Conservation (phyloP, 2,329 filamentous ascomycete genomes). For the Colletotrichum sp. region DNA sequence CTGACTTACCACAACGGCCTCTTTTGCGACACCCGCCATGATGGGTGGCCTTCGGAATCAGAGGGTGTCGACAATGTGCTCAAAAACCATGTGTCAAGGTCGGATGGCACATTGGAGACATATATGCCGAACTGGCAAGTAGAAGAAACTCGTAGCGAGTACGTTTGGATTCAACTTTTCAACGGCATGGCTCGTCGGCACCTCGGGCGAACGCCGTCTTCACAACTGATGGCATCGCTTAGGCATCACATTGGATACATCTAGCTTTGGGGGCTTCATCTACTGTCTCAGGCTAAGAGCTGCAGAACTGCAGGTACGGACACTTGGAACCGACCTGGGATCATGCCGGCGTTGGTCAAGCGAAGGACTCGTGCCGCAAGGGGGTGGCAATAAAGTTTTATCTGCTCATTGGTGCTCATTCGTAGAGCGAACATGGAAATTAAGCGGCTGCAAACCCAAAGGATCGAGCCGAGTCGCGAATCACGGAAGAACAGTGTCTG, state of each 20-base stretch:
- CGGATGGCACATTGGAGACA: background rate
- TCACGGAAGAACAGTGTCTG: background rate
- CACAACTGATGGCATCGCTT: background rate
- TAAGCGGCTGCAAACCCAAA: background rate
- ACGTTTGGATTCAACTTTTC: background rate
- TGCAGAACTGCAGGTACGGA: background rate
- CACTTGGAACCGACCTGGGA: background rate
- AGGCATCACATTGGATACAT: background rate
- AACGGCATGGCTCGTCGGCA: background rate
- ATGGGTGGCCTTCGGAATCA: background rate
- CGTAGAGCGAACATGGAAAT: background rate
- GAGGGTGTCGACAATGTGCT: background rate
- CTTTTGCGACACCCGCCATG: conserved; percentile 18
- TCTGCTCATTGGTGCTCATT: background rate
- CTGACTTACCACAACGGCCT: conserved; percentile 19
- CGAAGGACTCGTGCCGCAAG: background rate
- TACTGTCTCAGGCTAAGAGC: background rate
- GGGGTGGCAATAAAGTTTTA: background rate
- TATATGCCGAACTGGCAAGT: background rate
- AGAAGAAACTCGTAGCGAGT: background rate
- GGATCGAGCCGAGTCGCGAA: background rate
- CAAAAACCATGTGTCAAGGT: background rate
- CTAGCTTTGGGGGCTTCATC: background rate
- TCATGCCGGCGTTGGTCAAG: background rate
- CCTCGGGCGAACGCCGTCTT: background rate